phyloP scores from a whole-genome alignment of 306 rosid genomes.

The Nissolia schottii region DNA sequence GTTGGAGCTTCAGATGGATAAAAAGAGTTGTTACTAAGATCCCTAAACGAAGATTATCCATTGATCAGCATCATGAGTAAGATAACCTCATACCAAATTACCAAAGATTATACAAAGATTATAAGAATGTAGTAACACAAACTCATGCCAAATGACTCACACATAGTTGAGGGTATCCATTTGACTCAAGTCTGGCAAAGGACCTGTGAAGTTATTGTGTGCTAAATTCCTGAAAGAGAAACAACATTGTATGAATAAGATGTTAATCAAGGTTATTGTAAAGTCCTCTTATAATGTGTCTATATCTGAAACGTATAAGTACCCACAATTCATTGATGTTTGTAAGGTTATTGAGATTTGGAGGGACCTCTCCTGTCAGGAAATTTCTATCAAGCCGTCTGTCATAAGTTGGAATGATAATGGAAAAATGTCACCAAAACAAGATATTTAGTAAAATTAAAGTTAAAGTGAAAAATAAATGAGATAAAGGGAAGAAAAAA shows the following conservation, averaged over 20 bases:
- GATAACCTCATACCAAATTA: conserved; percentile 8
- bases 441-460: neutral
- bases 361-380: conserved; percentile 61
- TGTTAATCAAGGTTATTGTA: neutral
- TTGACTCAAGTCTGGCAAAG: conserved; percentile 66
- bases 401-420: conserved; percentile 32
- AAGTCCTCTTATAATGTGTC: neutral
- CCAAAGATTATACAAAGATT: too few species aligned
- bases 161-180: conserved; percentile 66
- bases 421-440: neutral
- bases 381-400: conserved; percentile 93
- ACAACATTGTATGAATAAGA: neutral
- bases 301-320: conserved; percentile 11
- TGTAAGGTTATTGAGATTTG: conserved; percentile 63
- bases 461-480: neutral
- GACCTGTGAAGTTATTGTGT: conserved; percentile 51
- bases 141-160: conserved; percentile 46
- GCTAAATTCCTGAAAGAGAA: conserved; percentile 72
- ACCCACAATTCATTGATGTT: conserved; percentile 74
- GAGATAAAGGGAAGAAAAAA: neutral
- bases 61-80: conserved; percentile 5
- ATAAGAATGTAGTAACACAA: conserved; percentile 12
- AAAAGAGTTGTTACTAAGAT: conserved; percentile 85
- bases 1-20: conserved; percentile 59
- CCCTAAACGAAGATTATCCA: conserved; percentile 45